phyloP scores from a whole-genome alignment of 2,329 filamentous ascomycete species.

The Dothideomycetes sp. region DNA sequence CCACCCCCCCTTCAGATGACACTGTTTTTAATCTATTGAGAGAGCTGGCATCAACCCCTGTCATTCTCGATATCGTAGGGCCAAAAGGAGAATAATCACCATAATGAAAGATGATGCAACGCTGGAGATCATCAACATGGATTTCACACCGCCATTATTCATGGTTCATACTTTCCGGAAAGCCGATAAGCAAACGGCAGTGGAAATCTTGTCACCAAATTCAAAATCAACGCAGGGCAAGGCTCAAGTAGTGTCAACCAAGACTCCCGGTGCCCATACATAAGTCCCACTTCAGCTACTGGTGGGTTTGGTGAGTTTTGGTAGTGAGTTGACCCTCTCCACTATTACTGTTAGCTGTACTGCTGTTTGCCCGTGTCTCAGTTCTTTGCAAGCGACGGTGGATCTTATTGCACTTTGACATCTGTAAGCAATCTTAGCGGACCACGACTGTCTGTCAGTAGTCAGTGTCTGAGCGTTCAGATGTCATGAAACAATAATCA shows the following conservation, averaged over 20 bases:
- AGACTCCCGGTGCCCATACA: too few species aligned
- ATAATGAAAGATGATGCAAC: background rate
- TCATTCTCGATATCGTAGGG: slow-evolving; percentile 5
- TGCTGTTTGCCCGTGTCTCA: slow-evolving; percentile 11
- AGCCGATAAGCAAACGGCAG: slow-evolving; percentile 11
- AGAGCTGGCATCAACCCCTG: slow-evolving; percentile 6
- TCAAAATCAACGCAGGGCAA: slow-evolving; percentile 7
- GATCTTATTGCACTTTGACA: slow-evolving; percentile 9
- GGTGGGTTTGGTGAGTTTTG: too few species aligned
- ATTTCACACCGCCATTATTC: slow-evolving; percentile 12
- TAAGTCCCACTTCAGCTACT: too few species aligned
- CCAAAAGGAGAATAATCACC: slow-evolving; percentile 2
- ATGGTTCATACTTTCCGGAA: slow-evolving; percentile 7
- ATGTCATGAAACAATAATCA: slow-evolving; percentile 12
- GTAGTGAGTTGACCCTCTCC: too few species aligned
- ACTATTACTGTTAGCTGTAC: too few species aligned
- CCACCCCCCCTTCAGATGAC: slow-evolving; percentile 2
- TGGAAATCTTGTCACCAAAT: slow-evolving; percentile 1
- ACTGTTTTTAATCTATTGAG: slow-evolving; percentile 3
- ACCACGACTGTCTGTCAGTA: slow-evolving; percentile 11
- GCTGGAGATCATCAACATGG: slow-evolving; percentile 8
- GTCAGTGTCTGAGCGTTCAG: slow-evolving; percentile 10
- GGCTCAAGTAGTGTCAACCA: too few species aligned
- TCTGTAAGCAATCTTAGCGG: slow-evolving; percentile 11
- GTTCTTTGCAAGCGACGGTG: slow-evolving; percentile 9